phyloP scores from a whole-genome alignment of 352 stramenopile species.

The Globisporangium solare region DNA sequence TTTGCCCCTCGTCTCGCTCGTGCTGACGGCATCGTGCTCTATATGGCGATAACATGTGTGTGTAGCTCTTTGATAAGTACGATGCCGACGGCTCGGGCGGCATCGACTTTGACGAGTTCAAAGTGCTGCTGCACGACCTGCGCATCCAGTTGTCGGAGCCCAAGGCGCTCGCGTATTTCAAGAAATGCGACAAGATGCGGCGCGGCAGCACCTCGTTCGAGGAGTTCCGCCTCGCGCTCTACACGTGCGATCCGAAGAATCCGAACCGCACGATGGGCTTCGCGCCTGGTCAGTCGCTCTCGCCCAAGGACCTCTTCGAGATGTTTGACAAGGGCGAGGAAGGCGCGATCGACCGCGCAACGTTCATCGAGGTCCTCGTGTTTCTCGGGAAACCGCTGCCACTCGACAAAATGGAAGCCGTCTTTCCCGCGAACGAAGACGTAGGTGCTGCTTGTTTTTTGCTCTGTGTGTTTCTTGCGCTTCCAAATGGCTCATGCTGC shows the following conservation, averaged over 20 bases:
- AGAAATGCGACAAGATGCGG: slow-evolving; percentile 59
- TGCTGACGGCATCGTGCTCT: not conserved
- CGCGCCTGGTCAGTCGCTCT: slow-evolving; percentile 57
- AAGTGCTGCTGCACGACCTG: slow-evolving; percentile 58
- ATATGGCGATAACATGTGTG: not conserved
- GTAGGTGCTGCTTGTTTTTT: slow-evolving; percentile 26
- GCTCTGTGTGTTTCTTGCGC: too few relatives aligned
- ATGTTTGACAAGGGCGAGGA: slow-evolving; percentile 77
- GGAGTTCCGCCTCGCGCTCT: slow-evolving; percentile 73
- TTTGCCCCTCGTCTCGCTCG: not conserved
- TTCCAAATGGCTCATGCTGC: too few relatives aligned
- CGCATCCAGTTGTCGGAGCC: slow-evolving; percentile 54
- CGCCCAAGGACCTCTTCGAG: slow-evolving; percentile 73
- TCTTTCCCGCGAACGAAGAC: slow-evolving; percentile 69
- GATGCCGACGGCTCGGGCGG: slow-evolving; percentile 68
- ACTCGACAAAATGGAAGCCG: slow-evolving; percentile 55
- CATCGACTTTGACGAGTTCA: slow-evolving; percentile 80
- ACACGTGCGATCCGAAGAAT: slow-evolving; percentile 79
- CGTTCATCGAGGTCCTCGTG: slow-evolving; percentile 62
- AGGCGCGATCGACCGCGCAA: slow-evolving; percentile 56
- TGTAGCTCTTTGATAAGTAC: slow-evolving; percentile 81
- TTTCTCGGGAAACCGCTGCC: slow-evolving; percentile 65
- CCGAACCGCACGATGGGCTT: slow-evolving; percentile 65
- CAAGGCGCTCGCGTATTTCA: slow-evolving; percentile 76
- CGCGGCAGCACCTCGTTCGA: slow-evolving; percentile 73